Base-by-base conservation (phyloP, 1,284 basidiomycete genomes). In the Boletellus sp. region DNA sequence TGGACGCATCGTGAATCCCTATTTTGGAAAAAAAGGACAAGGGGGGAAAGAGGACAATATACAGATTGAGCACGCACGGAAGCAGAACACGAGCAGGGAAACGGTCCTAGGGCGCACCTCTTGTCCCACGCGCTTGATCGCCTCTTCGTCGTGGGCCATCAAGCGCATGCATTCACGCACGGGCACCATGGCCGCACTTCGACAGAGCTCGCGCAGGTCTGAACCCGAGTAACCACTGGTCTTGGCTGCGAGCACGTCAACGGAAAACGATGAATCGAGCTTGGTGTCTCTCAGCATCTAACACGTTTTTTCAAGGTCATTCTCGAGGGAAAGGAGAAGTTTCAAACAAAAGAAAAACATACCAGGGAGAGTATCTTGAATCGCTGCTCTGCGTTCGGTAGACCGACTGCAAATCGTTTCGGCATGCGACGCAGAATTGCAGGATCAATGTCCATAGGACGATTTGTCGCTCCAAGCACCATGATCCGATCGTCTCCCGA, bases 401-500 rank as follows among this genome's bases (percentile, higher is more conserved):
- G 76, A 8, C 83, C 78, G 53, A 99, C 84, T 1, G 91, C 82
- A 68, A 97, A 99, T n/a, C 95, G 88, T 71, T 97, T 98, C 0
- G 97, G 97, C 93, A 99, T 93, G 33, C 96, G 86, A 26, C 96
- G 83, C 5, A 98, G 79, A 63, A 98, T 96, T 21, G 96, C 96
- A 12, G 91, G 78, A 70, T 99, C 97, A 52, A 99, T 99, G 64
- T 97, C 96, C 60, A 83, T 85, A 13, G 95, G 95, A 55, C 97
- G 79, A 70, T 99, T 99, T 7, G 96, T 98, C 0, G 95, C 96
- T 28, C 96, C 96, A 2, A 99, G 82, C 5, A 99, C 92, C 57
- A 99, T 72, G 62, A 99, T 96, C 21, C 93, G 81, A 61, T 91
- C 86, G 0, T 79, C 81, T 4, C 84, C 86, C 0, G 93, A 94